Conservation (phyloP, 148 eudicot genomes). For the Chenopodium album region DNA sequence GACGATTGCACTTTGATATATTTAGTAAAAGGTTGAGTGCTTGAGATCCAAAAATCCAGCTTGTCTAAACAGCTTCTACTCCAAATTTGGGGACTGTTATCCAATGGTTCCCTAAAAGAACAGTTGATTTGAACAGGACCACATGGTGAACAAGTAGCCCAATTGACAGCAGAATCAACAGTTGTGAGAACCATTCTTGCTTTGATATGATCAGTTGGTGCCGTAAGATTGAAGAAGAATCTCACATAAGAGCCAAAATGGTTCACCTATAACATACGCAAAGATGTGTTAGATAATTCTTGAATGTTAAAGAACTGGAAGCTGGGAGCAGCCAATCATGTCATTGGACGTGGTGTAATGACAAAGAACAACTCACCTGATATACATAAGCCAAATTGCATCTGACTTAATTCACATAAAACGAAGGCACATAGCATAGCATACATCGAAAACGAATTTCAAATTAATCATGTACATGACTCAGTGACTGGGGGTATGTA, state of each 20-base stretch:
- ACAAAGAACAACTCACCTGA: not conserved
- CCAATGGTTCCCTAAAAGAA: conserved; percentile 87
- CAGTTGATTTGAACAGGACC: conserved; percentile 98
- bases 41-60: conserved; percentile 73
- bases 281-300: not conserved
- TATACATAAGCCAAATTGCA: not conserved
- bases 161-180: conserved; percentile 76
- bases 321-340: conserved; percentile 5
- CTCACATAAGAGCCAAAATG: conserved; percentile 88
- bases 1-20: conserved; percentile 47
- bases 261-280: conserved; percentile 51
- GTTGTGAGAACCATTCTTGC: conserved; percentile 94
- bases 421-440: not conserved
- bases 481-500: not conserved
- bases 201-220: conserved; percentile 65
- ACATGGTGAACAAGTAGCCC: conserved; percentile 66
- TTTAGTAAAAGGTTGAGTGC: conserved; percentile 63
- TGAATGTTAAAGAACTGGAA: not conserved
- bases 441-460: not conserved
- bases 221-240: conserved; percentile 81
- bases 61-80: conserved; percentile 58
- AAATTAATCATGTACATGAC: not conserved
- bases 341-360: not conserved
- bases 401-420: not conserved
- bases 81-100: conserved; percentile 53